Evolutionary conservation across 371 early-diverging fungal species (phyloP), one percentile per base, ranked within the genome.

Genomic region (Mucor piriformis): DNA sequence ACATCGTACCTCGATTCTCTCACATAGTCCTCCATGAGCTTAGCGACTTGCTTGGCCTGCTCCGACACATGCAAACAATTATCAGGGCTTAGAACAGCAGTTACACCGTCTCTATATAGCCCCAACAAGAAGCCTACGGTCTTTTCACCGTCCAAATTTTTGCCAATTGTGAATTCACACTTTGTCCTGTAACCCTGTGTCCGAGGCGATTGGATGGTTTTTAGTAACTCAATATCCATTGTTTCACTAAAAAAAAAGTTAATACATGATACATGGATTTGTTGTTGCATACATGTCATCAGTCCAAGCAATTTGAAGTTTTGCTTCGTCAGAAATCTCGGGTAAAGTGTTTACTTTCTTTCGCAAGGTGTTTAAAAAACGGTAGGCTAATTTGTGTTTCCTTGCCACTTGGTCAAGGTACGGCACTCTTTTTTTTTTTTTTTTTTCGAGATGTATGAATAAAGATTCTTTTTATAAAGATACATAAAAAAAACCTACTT

Each of bases 81-180:
- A 12, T 63, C 54, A 1, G 88, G 76, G 11, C 65, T 73, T 38
- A 85, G 50, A 0, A 92, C 88, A 10, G 74, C 57, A 0, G 78
- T 77, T 18, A 79, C 37, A 16, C 91, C 91, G 15, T 89, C 82
- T 32, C 81, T 78, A 70, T 76, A 92, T 6, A 74, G 50, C 3
- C 92, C 92, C 13, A 88, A 64, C 23, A 87, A 61, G 68, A 95
- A 95, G 0, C 95, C 95, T 32, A 92, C 87, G 0, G 81, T 69
- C 10, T 58, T 59, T 50, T 86, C 65, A 5, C 85, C 86, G 0
- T 87, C 76, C 10, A 73, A 47, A 59, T 89, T 74, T 35, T 57
- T 57, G 12, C 95, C 95, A 50, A 92, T 81, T 0, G 90, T 81
- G 57, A 92, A 93, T 60, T 93, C 93, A 67, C 91, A 90, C 69